Evolutionary conservation across 108 stramenopile genomes (phyloP), one percentile per base, ranked within the genome.

Genomic region (Aureococcus anophagefferens): DNA sequence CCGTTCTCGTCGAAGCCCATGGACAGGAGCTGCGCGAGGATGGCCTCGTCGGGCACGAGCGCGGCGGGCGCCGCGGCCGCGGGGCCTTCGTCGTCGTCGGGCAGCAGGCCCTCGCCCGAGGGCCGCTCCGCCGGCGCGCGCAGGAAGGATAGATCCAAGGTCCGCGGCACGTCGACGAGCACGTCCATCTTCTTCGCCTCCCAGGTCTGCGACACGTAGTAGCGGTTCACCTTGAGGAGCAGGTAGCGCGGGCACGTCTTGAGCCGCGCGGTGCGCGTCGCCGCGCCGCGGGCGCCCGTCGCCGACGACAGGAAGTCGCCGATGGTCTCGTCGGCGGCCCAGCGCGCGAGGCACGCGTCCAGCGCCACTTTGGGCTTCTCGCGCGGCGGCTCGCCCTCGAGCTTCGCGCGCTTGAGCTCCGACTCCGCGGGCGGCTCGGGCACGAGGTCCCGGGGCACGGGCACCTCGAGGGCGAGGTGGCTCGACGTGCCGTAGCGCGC

Each of bases 1-100:
- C 93, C 95, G 72, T 99, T 97, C 87, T 93, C 86, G 28, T 72
- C 73, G 70, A 99, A 97, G 63, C 97, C 98, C 98, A 99, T 97
- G 74, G 88, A 91, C 89, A 95, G 88, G 35, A 98, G 78, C 75
- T 94, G 93, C 30, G 72, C 74, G 68, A 98, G 73, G 46, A 97
- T 85, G 17, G 31, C 79, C 73, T 89, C 92, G 74, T 90, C 89
- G 31, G 94, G 83, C 21, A 76, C 77, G 15, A 87, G 81, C 28
- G 74, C 75, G 30, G 80, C 70, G 28, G 79, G 67, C 25, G 71
- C 67, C 28, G 63, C 17, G 14, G 77, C 66, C 33, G 75, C 77
- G 44, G 76, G 69, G 66, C 45, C 64, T 30, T 30, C 45, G 25
- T 51, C n/a, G 64, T 89, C 89, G 32, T 91, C 89, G 7, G 94